Base-by-base conservation (phyloP, 176 grass and related monocot genomes). In the Chloris gayana region DNA sequence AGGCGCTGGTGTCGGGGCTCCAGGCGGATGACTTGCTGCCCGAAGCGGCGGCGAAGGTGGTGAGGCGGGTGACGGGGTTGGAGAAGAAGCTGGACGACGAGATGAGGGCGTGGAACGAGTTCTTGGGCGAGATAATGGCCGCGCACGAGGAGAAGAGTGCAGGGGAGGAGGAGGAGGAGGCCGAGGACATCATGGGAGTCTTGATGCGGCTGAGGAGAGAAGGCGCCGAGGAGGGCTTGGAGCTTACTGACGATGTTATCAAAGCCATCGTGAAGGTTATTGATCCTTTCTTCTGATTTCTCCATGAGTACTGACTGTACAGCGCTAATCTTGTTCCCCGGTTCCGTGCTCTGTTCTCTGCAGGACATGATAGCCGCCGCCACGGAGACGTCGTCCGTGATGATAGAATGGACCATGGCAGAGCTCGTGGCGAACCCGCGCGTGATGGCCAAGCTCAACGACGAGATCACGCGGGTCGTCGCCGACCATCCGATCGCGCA, bases 361-460 rank as follows among this genome's bases (percentile, higher is more conserved):
- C 74, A 95, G 93, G 90, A 96, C 67, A 61, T 90, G 82, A 88
- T 91, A 25, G 79, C 79, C 9, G 90, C 90, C 21, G 93, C 78
- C 21, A 96, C 89, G 1, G 93, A 88, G 6, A 96, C 93, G 13
- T 74, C 85, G 30, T 79, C 73, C 0, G 29, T 63, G 10, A 77
- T 76, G 9, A 34, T 92, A 39, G 93, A 96, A 74, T 92, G 93
- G 93, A 13, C 68, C 67, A 93, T 97, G 90, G 70, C 90, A 14
- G 93, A 93, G 77, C 80, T 93, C 38, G 24, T 83, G 7, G 22
- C 54, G 1, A 88, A 88, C 80, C 93, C 88, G 0, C 37, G 42
- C 30, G 85, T 79, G 57, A 79, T 91, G 88, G 18, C 60, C 69
- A 91, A 87, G 69, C 82, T 88, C 31, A 83, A 83, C 33, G 76